Evolutionary conservation across 2,329 filamentous ascomycete genomes (phyloP).

Genomic region (Moelleriella libera): DNA sequence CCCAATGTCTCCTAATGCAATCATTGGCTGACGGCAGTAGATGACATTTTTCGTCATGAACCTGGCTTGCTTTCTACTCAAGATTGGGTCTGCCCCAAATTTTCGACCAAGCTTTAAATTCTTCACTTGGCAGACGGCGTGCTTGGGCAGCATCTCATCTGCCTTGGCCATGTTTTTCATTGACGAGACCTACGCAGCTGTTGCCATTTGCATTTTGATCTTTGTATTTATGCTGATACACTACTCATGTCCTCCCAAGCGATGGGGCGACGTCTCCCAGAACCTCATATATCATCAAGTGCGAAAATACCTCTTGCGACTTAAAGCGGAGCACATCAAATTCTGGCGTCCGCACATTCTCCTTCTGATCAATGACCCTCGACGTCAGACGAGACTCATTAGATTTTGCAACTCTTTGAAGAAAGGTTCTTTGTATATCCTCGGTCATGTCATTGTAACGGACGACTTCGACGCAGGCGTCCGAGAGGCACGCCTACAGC

Average conservation of each 20-base stretch:
- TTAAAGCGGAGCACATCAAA: conserved; percentile 80
- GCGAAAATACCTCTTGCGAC: conserved; percentile 70
- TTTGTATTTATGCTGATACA: conserved; percentile 76
- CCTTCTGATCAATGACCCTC: conserved; percentile 67
- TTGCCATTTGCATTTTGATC: conserved; percentile 59
- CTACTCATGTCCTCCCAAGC: conserved; percentile 71
- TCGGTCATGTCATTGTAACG: conserved; percentile 79
- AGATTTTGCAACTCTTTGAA: conserved; percentile 88
- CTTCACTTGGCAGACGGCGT: conserved; percentile 76
- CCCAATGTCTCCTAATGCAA: not conserved
- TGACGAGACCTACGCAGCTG: conserved; percentile 64
- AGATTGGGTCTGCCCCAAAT: conserved; percentile 77
- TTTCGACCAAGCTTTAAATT: conserved; percentile 81
- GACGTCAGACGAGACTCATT: conserved; percentile 70
- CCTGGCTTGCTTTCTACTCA: conserved; percentile 72
- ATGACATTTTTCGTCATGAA: conserved; percentile 90
- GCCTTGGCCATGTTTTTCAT: conserved; percentile 83
- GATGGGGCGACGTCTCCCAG: conserved; percentile 83
- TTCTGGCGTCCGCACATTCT: conserved; percentile 87
- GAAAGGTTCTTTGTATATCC: conserved; percentile 71
- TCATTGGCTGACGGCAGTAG: conserved; percentile 15
- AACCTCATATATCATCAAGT: conserved; percentile 79
- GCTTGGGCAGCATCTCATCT: conserved; percentile 59
- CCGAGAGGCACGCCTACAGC: conserved; percentile 67
- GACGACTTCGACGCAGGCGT: conserved; percentile 68